Conservation (phyloP, 2,329 filamentous ascomycete genomes). For the Aspergillus sp. region DNA sequence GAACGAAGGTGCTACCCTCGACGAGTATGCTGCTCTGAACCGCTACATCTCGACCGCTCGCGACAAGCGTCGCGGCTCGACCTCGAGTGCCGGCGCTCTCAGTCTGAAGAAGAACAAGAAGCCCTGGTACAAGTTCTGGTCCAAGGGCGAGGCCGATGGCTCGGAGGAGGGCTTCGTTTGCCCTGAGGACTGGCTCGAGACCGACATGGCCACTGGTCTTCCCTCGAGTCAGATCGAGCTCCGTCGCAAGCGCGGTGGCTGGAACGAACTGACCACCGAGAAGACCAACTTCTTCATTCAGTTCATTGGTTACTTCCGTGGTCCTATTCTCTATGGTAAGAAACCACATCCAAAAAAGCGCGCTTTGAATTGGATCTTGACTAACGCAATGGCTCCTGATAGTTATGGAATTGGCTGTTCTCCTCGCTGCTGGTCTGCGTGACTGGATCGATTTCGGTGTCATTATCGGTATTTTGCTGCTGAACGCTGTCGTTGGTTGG, state of each 20-base stretch:
- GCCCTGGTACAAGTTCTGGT: conserved; percentile 64
- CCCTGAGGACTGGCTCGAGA: conserved; percentile 71
- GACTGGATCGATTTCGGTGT: conserved; percentile 80
- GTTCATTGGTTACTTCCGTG: conserved; percentile 76
- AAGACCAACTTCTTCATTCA: conserved; percentile 77
- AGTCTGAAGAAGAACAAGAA: conserved; percentile 53
- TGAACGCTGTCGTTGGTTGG: conserved; percentile 78
- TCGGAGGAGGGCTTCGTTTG: conserved; percentile 48
- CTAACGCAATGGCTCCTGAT: conserved; percentile 5
- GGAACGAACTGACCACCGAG: conserved; percentile 73
- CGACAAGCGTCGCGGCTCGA: conserved; percentile 59
- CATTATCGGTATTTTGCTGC: conserved; percentile 74
- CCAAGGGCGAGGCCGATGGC: conserved; percentile 30
- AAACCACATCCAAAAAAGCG: conserved; percentile 10
- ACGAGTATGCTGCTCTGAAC: conserved; percentile 69
- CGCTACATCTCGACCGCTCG: conserved; percentile 71
- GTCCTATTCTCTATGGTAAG: conserved; percentile 77
- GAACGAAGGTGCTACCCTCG: conserved; percentile 42
- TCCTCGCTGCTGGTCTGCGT: conserved; percentile 73
- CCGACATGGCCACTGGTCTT: conserved; percentile 70
- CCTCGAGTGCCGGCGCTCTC: conserved; percentile 48
- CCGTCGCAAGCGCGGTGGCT: conserved; percentile 69
- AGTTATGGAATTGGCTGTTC: conserved; percentile 76
- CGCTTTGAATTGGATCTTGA: background rate
- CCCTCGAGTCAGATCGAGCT: conserved; percentile 62